Evolutionary conservation across 495 filamentous ascomycete genomes (phyloP), one percentile per base, ranked within the genome.

Genomic region (Tuber melanosporum): DNA sequence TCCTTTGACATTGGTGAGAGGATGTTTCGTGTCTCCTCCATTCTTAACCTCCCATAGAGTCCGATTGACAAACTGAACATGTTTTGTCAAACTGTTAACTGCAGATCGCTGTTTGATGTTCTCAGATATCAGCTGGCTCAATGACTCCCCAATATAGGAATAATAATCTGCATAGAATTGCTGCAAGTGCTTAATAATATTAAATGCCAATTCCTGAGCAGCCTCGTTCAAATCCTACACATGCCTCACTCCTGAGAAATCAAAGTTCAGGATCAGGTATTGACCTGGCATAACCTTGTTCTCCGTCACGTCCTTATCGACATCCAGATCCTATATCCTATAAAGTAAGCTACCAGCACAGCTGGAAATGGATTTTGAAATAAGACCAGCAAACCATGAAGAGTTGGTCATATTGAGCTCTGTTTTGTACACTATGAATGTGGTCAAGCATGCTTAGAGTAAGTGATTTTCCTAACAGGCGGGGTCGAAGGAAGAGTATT

Each of bases 1-100:
- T 17, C 75, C 71, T 39, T 45, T 75, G 4, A 75, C 43, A 32
- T 69, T n/a, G 7, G 43, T 20, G n/a, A 77, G 72, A 8, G 72
- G 73, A 70, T 52, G 26, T 15, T 44, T 66, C 43, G 42, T 66
- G 32, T 75, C 22, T 10, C 57, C 43, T 41, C 3, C n/a, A 26
- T n/a, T 42, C 15, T 43, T 19, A 26, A 66, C 20, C 42, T 52
- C 32, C 19, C 9, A 20, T 2, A 77, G 43, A 3, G 32, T 75
- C 22, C 41, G 8, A 36, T 69, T 43, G 44, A 52, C 57, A 20
- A 75, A 43, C 32, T 7, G 36, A 7, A 39, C 75, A n/a, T 75
- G 44, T 17, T 45, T 42, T 26, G 36, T 39, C 43, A 77, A 46
- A 41, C 57, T 76, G 6, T 15, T 17, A 26, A 75, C 32, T 1